Evolutionary conservation across 75 land plant species (phyloP), one percentile per base, ranked within the genome.

Genomic region (Larix kaempferi): DNA sequence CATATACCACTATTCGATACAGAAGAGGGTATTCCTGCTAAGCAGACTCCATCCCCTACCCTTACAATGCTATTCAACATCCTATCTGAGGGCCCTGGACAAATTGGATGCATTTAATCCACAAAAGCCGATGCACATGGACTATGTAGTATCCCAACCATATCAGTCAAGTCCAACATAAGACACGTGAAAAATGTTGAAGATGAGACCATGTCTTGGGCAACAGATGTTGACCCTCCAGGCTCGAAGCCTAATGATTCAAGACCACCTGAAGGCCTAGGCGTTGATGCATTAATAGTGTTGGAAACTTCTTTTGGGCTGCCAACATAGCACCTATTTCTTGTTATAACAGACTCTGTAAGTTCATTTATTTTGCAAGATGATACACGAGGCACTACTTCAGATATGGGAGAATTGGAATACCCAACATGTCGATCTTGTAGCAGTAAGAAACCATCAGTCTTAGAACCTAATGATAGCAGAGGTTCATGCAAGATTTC

Each of bases 281-380:
- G n/a, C n/a, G 23, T 12, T 16, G 41, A 69, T 5, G n/a, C 11
- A 69, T 41, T 41, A 41, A 69, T 10, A 15, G 44, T 41, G 39
- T 69, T 41, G 3, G 73, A 69, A 5, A 69, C 52, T 69, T 69
- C 73, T 41, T 69, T 69, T n/a, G 73, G 52, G 41, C 73, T 69
- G 12, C 73, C 73, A 41, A 69, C 12, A 69, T 23, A 69, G 41
- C 73, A 69, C 54, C 73, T 69, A 69, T 44, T 69, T 69, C 73
- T 54, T 8, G 73, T 69, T 69, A 69, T 39, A 69, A 69, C 73
- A 41, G 73, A 69, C 44, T 67, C 72, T 6, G 72, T n/a, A 37
- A 67, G 41, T 44, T 69, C 73, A 41, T 37, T 69, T n/a, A 44
- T 41, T 69, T 69, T 54, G 41, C 49, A 69, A 2, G 52, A 69